Evolutionary conservation across 139 green algal genomes (phyloP).

Genomic region (Chloropicon primus): DNA sequence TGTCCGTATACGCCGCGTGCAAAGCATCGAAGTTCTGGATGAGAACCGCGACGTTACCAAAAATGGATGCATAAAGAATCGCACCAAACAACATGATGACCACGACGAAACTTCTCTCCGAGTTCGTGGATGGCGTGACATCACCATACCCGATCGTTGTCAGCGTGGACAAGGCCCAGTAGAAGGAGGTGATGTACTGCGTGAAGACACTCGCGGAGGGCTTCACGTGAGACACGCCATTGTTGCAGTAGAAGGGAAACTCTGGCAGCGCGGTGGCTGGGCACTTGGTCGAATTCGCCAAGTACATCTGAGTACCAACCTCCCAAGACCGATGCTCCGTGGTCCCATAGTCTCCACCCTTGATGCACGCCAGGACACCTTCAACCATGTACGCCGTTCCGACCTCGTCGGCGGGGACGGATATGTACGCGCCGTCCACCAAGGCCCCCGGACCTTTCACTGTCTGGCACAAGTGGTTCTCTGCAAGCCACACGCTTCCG

Average conservation of each 20-base stretch:
- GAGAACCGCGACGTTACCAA: slow-evolving; percentile 10
- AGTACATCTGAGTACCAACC: neutral
- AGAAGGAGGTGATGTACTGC: slow-evolving; percentile 10
- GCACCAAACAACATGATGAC: slow-evolving; percentile 12
- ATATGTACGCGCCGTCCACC: neutral
- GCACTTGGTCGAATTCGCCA: neutral
- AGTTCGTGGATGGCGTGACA: slow-evolving; percentile 12
- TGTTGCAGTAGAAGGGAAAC: neutral
- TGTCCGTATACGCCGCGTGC: slow-evolving; percentile 5
- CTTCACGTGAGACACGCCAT: neutral
- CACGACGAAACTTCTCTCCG: slow-evolving; percentile 5
- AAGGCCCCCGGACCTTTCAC: neutral
- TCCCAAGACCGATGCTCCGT: neutral
- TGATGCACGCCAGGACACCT: neutral
- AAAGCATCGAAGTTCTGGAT: slow-evolving; percentile 12
- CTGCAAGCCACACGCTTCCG: slow-evolving; percentile 9
- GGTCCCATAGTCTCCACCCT: neutral
- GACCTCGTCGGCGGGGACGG: neutral
- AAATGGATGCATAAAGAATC: slow-evolving; percentile 14
- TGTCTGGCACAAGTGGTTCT: slow-evolving; percentile 11
- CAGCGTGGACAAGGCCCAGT: slow-evolving; percentile 9
- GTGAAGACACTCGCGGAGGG: slow-evolving; percentile 14
- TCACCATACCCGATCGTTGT: slow-evolving; percentile 17
- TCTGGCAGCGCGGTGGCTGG: neutral
- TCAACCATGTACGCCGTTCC: neutral